A percentile compares a stretch with the other conserved stretches of the same genome.
These are phyloP conservation scores for Delphinella strobiligena DNA, from an alignment of 2,329 filamentous ascomycete species.

Conservation along the genomic window DNA sequence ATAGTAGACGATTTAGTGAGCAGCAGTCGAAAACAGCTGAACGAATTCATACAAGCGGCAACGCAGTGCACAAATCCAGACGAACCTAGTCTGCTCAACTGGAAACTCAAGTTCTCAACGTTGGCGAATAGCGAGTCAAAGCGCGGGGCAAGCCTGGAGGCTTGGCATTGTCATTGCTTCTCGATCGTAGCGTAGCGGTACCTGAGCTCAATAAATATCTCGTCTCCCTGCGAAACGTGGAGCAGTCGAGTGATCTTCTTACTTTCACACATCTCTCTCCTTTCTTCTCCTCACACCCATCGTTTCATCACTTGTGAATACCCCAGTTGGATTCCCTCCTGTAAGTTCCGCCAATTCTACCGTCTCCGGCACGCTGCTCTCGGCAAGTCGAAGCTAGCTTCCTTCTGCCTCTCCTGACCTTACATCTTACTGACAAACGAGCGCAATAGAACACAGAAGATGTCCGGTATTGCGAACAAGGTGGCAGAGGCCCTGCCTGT, in stretches of 20 bases:
- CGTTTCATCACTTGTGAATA: neutral
- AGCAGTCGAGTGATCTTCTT: neutral
- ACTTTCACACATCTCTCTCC: neutral
- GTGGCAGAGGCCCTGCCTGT: slow-evolving; percentile 67
- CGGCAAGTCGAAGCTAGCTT: no score
- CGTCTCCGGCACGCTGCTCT: no score
- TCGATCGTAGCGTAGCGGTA: no score
- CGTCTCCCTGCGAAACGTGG: neutral
- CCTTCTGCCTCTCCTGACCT: neutral
- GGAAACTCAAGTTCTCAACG: neutral
- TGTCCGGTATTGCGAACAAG: slow-evolving; percentile 49
- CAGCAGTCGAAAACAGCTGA: neutral
- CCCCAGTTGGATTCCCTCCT: neutral
- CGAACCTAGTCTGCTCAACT: neutral
- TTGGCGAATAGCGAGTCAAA: neutral
- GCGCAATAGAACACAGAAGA: no score
- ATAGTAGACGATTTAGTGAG: neutral
- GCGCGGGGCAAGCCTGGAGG: neutral
- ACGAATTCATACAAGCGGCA: neutral
- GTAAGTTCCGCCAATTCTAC: no score
- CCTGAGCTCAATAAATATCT: neutral
- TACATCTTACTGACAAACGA: neutral
- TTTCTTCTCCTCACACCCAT: neutral
- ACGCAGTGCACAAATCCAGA: neutral
- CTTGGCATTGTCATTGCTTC: neutral